Percentiles rank a stretch among this genome's conserved stretches.
Evolutionary conservation across 345 rosid genomes (phyloP).

Genomic region (Cardamine chenopodiifolia): DNA sequence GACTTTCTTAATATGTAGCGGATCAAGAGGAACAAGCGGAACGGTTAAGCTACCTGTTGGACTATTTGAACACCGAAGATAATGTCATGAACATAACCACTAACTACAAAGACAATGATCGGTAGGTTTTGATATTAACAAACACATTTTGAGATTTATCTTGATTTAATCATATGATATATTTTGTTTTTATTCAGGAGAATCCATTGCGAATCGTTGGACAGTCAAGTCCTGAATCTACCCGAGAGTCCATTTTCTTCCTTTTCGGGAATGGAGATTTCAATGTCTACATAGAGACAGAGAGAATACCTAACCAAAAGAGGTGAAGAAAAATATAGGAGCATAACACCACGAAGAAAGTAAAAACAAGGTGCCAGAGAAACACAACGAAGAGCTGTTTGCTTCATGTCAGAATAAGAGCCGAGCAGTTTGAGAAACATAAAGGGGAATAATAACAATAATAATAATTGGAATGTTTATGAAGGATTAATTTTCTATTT

Average conservation of each 20-base stretch:
- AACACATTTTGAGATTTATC: background rate
- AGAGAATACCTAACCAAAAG: slow-evolving; percentile 34
- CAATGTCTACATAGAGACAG: slow-evolving; percentile 63
- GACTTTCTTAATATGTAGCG: slow-evolving; percentile 15
- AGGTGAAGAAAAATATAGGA: slow-evolving; percentile 33
- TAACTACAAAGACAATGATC: slow-evolving; percentile 59
- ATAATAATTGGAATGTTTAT: slow-evolving; percentile 8
- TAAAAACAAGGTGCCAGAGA: background rate
- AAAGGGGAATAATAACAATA: background rate
- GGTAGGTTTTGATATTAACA: slow-evolving; percentile 51
- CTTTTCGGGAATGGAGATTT: slow-evolving; percentile 59
- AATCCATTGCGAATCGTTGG: slow-evolving; percentile 35
- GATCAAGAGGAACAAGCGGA: slow-evolving; percentile 56
- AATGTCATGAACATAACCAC: slow-evolving; percentile 47
- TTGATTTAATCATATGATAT: slow-evolving; percentile 1
- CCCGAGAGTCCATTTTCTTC: slow-evolving; percentile 94
- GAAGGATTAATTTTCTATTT: background rate
- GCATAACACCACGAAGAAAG: slow-evolving; percentile 21
- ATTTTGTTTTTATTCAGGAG: background rate
- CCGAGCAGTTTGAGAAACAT: slow-evolving; percentile 6
- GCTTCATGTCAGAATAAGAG: background rate
- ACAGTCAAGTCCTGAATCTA: slow-evolving; percentile 67
- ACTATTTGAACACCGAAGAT: slow-evolving; percentile 61
- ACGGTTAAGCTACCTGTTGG: slow-evolving; percentile 57
- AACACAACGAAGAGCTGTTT: slow-evolving; percentile 19